Conservation (phyloP, 2,329 filamentous ascomycete genomes). For the Bipolaris bicolor region DNA sequence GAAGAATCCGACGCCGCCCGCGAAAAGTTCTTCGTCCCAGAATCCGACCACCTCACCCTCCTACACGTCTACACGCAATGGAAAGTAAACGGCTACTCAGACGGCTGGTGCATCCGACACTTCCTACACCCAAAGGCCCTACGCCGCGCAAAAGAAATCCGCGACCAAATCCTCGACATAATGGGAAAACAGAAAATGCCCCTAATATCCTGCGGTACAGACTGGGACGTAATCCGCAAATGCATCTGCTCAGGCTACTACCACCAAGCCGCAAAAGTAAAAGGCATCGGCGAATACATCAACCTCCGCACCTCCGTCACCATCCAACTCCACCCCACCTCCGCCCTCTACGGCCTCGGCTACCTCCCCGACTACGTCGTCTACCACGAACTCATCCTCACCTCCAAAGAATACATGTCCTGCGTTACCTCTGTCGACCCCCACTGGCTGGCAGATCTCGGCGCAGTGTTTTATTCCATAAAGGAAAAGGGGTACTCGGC, state of each 20-base stretch:
- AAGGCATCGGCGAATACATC: slow-evolving; percentile 96
- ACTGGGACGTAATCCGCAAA: slow-evolving; percentile 94
- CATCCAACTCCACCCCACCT: slow-evolving; percentile 93
- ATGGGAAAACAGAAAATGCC: slow-evolving; percentile 93
- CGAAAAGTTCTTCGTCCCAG: slow-evolving; percentile 98
- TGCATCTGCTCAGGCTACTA: slow-evolving; percentile 99
- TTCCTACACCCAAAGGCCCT: slow-evolving; percentile 96
- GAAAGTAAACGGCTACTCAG: slow-evolving; percentile 87
- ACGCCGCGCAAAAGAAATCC: slow-evolving; percentile 88
- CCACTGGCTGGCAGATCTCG: slow-evolving; percentile 94
- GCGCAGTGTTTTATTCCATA: slow-evolving; percentile 95
- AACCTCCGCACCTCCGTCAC: slow-evolving; percentile 94
- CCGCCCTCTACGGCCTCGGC: slow-evolving; percentile 87
- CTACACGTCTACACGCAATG: slow-evolving; percentile 96
- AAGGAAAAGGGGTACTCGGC: slow-evolving; percentile 97
- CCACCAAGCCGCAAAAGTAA: slow-evolving; percentile 94
- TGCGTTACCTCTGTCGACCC: slow-evolving; percentile 96
- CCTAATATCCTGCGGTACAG: slow-evolving; percentile 86
- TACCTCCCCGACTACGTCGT: slow-evolving; percentile 97
- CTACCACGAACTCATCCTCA: slow-evolving; percentile 97
- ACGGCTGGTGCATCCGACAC: slow-evolving; percentile 90
- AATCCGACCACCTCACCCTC: slow-evolving; percentile 94
- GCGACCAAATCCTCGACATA: slow-evolving; percentile 91
- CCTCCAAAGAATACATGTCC: slow-evolving; percentile 96
- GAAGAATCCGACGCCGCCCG: slow-evolving; percentile 95